Evolutionary conservation across 257 asterid genomes (phyloP).

Genomic region (Asclepias syriaca): DNA sequence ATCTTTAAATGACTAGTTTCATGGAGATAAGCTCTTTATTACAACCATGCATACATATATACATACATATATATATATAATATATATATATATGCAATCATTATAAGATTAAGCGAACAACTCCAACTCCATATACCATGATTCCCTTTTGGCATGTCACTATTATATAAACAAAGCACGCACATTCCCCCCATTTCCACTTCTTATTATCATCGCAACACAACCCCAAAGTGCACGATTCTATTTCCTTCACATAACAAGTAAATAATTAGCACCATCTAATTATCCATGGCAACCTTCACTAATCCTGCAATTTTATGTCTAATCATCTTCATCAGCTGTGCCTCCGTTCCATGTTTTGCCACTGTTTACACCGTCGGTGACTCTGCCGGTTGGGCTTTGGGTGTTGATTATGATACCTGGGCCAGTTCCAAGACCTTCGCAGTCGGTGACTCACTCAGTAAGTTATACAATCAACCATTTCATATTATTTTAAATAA

Average conservation of each 20-base stretch:
- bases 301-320: slow-evolving; percentile 8
- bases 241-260: background rate
- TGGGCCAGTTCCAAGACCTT: slow-evolving; percentile 64
- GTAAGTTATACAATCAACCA: slow-evolving; percentile 25
- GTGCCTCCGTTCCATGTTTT: slow-evolving; percentile 20
- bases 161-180: slow-evolving; percentile 22
- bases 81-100: background rate
- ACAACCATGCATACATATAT: slow-evolving; percentile 21
- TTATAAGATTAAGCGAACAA: slow-evolving; percentile 36
- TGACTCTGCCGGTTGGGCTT: slow-evolving; percentile 67
- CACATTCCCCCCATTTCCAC: background rate
- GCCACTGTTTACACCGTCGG: slow-evolving; percentile 65
- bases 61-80: no score
- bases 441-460: slow-evolving; percentile 61
- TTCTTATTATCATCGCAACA: slow-evolving; percentile 11
- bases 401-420: slow-evolving; percentile 45
- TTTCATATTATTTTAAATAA: no score
- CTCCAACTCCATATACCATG: slow-evolving; percentile 25
- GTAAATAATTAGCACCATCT: background rate
- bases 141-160: slow-evolving; percentile 4
- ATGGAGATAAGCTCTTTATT: slow-evolving; percentile 14
- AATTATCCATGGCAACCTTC: slow-evolving; percentile 28
- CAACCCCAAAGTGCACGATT: no score
- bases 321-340: slow-evolving; percentile 29
- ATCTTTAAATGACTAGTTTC: background rate